Base-by-base conservation (phyloP, 1,284 basidiomycete species). In the Austroboletus niveus region DNA sequence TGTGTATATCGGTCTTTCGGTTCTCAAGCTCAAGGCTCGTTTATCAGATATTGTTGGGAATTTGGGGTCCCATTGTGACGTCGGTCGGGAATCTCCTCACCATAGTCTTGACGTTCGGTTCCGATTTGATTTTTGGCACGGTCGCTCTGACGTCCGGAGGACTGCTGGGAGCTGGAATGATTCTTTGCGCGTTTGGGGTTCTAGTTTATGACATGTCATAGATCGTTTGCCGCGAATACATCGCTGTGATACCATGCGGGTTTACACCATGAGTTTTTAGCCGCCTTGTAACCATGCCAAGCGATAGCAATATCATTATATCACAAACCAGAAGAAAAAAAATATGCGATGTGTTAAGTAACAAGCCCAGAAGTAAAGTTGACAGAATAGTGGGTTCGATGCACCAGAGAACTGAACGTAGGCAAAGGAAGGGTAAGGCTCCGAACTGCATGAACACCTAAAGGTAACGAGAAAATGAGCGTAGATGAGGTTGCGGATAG, bases 21-120 rank as follows among this genome's bases (percentile, higher is more conserved):
- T 42, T 45, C 50, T 61, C 43, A 51, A 29, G n/a, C 22, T 24
- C 5, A 49, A 53, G 30, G 24, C 29, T 49, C 15, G 8, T 45
- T 49, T 52, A 51, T 12, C 55, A 92, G 89, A 79, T 90, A 49
- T 71, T 93, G 2, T 69, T 94, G 38, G 85, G 85, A 17, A 64
- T 87, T 12, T 94, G 89, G 91, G 92, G 92, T 7, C 90, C 92
- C 2, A 82, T 94, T 42, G 79, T 92, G 46, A 82, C 82, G n/a
- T 89, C 88, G 8, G 89, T 93, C 39, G 90, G 89, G 42, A 89
- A 79, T 66, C 76, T 94, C 17, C 75, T 92, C 45, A 93, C 92
- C 8, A 92, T 93, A 58, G 86, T 93, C 29, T 77, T 94, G 42
- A 86, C 91, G 27, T 80, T 89, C 51, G 60, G 88, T 20, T 84